phyloP scores from a whole-genome alignment of 495 filamentous ascomycete genomes.

The Bombardia bombarda region DNA sequence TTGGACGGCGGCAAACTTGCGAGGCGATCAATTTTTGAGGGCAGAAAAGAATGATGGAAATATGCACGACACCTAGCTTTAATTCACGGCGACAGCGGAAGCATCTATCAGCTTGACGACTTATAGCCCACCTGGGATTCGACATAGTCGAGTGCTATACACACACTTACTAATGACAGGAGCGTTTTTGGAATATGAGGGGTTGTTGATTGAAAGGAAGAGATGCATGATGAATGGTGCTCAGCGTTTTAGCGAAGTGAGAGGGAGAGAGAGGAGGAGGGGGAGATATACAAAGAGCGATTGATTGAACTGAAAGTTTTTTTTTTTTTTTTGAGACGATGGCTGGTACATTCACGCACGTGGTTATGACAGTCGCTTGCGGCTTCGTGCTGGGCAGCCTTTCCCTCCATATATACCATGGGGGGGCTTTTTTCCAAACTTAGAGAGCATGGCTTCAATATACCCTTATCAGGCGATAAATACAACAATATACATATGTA shows the following conservation, averaged over 20 bases:
- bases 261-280: background rate
- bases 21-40: no score
- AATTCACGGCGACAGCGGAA: background rate
- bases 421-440: background rate
- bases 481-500: background rate
- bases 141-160: background rate
- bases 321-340: background rate
- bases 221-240: no score
- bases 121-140: background rate
- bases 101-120: background rate
- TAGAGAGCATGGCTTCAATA: background rate
- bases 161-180: background rate
- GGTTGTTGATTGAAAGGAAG: background rate
- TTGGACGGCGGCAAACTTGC: background rate
- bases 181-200: background rate
- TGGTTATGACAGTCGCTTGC: background rate
- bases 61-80: background rate
- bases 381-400: background rate
- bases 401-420: no score
- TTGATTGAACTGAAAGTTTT: no score
- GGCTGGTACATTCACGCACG: background rate
- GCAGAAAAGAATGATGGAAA: background rate
- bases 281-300: background rate
- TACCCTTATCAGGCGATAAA: background rate
- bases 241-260: no score